A percentile compares a stretch with the other conserved stretches of the same genome.
Evolutionary conservation across 2,329 filamentous ascomycete genomes (phyloP).

Genomic region (Arachnomyces sp.): DNA sequence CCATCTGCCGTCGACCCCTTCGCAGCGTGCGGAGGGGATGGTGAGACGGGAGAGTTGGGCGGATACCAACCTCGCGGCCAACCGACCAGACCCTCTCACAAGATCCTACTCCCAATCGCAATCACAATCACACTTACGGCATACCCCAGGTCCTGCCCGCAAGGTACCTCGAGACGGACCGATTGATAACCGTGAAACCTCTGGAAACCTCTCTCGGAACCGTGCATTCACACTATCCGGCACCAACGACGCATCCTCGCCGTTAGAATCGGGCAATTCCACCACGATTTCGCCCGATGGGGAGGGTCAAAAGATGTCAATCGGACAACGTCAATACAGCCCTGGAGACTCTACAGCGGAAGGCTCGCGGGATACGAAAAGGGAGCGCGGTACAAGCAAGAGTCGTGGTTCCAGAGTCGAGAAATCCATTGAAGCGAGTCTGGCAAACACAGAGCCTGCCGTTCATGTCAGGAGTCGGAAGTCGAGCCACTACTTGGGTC

Average conservation of each 20-base stretch:
- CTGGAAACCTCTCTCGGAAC: too few relatives aligned
- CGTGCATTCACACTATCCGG: too few relatives aligned
- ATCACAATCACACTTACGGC: too few relatives aligned
- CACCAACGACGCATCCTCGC: neutral
- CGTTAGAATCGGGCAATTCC: neutral
- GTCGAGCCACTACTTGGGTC: slow-evolving; percentile 55
- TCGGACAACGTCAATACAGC: slow-evolving; percentile 2
- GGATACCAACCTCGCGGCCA: too few relatives aligned
- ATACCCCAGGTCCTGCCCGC: too few relatives aligned
- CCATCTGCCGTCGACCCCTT: too few relatives aligned
- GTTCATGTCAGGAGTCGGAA: slow-evolving; percentile 54
- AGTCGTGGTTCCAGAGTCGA: slow-evolving; percentile 45
- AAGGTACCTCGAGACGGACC: too few relatives aligned
- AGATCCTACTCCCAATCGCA: too few relatives aligned
- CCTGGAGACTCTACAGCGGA: slow-evolving; percentile 5
- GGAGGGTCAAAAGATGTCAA: slow-evolving; percentile 1
- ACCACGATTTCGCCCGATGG: slow-evolving; percentile 1
- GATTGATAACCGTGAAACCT: too few relatives aligned
- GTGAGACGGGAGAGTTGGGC: too few relatives aligned
- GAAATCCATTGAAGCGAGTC: slow-evolving; percentile 55
- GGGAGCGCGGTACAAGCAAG: slow-evolving; percentile 33
- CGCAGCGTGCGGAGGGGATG: too few relatives aligned
- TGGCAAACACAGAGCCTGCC: slow-evolving; percentile 48
- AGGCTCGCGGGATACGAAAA: slow-evolving; percentile 16
- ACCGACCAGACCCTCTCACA: too few relatives aligned